phyloP scores from a whole-genome alignment of 345 rosid genomes.

The Citropsis articulata region DNA sequence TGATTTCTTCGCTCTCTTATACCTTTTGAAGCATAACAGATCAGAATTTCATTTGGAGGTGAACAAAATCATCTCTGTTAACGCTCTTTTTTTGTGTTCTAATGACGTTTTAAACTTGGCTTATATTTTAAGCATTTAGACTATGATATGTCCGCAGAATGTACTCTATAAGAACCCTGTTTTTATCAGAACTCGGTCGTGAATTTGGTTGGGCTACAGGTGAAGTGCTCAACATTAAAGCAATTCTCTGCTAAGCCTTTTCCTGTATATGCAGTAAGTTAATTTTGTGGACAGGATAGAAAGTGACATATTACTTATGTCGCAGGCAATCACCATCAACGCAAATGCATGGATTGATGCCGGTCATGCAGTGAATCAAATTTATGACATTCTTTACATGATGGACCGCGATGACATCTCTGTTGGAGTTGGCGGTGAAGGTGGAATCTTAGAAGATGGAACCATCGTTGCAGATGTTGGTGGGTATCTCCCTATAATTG shows the following conservation, averaged over 20 bases:
- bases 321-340: slow-evolving; percentile 70
- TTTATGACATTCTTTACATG: slow-evolving; percentile 91
- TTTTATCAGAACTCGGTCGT: background rate
- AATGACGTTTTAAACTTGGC: no score
- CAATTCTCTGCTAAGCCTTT: background rate
- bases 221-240: background rate
- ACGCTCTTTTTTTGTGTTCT: background rate
- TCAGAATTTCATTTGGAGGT: slow-evolving; percentile 81
- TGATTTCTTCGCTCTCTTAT: slow-evolving; percentile 80
- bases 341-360: slow-evolving; percentile 85
- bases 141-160: background rate
- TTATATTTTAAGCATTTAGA: background rate
- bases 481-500: slow-evolving; percentile 90
- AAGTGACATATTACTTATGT: background rate
- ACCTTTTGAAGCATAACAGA: slow-evolving; percentile 77
- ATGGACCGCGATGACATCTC: slow-evolving; percentile 80
- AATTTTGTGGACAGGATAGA: background rate
- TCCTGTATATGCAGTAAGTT: background rate
- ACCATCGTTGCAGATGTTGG: slow-evolving; percentile 72
- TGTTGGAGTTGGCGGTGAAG: slow-evolving; percentile 93
- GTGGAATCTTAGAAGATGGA: slow-evolving; percentile 67
- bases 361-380: slow-evolving; percentile 84
- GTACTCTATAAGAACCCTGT: slow-evolving; percentile 1
- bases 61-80: slow-evolving; percentile 6
- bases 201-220: background rate